phyloP scores from a whole-genome alignment of 2,329 filamentous ascomycete species.

The Fonsecaea pugnacius region DNA sequence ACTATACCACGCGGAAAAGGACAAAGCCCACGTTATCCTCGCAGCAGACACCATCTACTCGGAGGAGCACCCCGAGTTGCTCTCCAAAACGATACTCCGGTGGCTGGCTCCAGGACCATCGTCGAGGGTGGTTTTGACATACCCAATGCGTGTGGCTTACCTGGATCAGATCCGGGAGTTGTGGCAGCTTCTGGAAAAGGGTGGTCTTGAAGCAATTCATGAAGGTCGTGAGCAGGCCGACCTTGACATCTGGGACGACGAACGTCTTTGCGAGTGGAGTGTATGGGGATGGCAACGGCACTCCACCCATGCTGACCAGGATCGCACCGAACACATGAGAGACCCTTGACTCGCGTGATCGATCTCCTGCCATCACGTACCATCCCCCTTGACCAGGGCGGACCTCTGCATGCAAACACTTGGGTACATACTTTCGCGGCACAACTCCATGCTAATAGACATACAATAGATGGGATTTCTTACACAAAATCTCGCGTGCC shows the following conservation, averaged over 20 bases:
- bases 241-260: conserved; percentile 51
- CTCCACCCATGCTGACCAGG: background rate
- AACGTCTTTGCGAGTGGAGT: conserved; percentile 55
- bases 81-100: conserved; percentile 42
- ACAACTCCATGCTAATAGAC: background rate
- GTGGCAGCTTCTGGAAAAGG: conserved; percentile 46
- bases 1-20: conserved; percentile 23
- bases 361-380: background rate
- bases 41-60: conserved; percentile 51
- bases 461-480: background rate
- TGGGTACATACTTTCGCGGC: background rate
- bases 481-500: background rate
- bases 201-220: conserved; percentile 47
- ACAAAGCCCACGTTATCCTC: conserved; percentile 45
- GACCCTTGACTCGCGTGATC: background rate
- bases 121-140: conserved; percentile 46
- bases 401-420: background rate
- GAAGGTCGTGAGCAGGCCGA: conserved; percentile 52
- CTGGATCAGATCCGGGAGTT: conserved; percentile 50
- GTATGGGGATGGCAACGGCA: conserved; percentile 49
- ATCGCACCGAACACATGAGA: background rate
- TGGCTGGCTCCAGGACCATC: conserved; percentile 42
- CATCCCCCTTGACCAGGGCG: background rate
- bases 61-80: conserved; percentile 48
- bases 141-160: conserved; percentile 48